Conservation (phyloP, 768 basidiomycete species). For the Favolaschia claudopus region DNA sequence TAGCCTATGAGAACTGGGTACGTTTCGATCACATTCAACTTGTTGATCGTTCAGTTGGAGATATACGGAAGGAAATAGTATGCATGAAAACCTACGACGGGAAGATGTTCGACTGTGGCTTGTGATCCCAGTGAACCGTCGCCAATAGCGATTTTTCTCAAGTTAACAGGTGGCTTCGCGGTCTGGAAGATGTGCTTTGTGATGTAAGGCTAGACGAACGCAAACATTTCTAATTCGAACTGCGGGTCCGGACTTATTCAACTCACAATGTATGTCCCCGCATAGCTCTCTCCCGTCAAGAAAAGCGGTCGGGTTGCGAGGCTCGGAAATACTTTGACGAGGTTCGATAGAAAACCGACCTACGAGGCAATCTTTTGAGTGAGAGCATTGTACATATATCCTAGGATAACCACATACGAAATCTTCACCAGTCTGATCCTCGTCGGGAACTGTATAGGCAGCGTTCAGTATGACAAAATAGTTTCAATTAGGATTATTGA, state of each 20-base stretch:
- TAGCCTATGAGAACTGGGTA: constrained; percentile 65
- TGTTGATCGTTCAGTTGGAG: not conserved
- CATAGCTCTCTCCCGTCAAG: constrained; percentile 61
- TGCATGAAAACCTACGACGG: constrained; percentile 36
- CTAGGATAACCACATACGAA: constrained; percentile 8
- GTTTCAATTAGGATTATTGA: not conserved
- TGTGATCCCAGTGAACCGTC: constrained; percentile 51
- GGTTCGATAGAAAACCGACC: constrained; percentile 59
- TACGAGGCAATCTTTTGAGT: too few relatives aligned
- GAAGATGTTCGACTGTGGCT: constrained; percentile 42
- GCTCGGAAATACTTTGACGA: constrained; percentile 60
- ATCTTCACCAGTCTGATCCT: constrained; percentile 52
- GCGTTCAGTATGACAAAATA: too few relatives aligned
- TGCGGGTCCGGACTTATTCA: not conserved
- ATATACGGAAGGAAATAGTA: not conserved
- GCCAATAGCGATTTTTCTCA: constrained; percentile 59
- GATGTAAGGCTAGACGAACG: constrained; percentile 59
- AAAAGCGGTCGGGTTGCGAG: constrained; percentile 57
- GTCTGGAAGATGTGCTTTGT: constrained; percentile 54
- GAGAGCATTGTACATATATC: constrained; percentile 1
- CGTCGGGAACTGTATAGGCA: constrained; percentile 46
- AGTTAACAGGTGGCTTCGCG: constrained; percentile 52
- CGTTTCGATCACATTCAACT: constrained; percentile 24
- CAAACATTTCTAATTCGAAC: not conserved
- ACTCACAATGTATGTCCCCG: constrained; percentile 59